Evolutionary conservation across 257 asterid genomes (phyloP), one percentile per base, ranked within the genome.

Genomic region (Jasminum sambac): DNA sequence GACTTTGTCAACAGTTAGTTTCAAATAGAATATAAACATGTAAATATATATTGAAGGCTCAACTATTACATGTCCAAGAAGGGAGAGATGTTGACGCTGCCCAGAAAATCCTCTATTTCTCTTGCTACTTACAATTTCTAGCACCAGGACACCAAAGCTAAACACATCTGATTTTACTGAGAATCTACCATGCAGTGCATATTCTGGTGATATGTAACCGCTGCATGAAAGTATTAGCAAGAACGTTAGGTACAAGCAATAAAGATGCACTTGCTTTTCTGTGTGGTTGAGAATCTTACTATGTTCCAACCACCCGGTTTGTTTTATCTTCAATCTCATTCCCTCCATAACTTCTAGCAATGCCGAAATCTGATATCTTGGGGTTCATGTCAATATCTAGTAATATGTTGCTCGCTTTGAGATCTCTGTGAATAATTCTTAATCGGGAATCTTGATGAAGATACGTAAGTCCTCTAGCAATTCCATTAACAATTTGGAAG

Each of bases 131-230:
- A 81, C 59, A 2, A 84, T 79, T 41, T 84, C 86, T 1, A 84
- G 67, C 42, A 77, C 66, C 16, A 84, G 4, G 1, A 82, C 85
- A 0, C 89, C 86, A 17, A 79, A 84, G 77, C 85, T 82, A 7
- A 75, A 84, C 6, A 82, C 84, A 60, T 84, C 85, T 11, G 85
- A 84, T 77, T 82, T 82, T 55, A 68, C 67, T 0, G 87, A 82
- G 37, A 52, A 76, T 43, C 21, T 43, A 8, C 80, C 80, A 42
- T 76, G 76, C 38, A 70, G 50, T 30, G 68, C 80, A 30, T 76
- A 76, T 36, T 76, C 76, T 1, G 80, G 80, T 39, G 80, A 43
- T 72, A 70, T 76, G 50, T 76, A 76, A 8, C 80, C 80, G 65
- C 76, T 76, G 68, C 67, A 60, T 5, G 38, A 64, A 36, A 12